phyloP scores from a whole-genome alignment of 345 rosid genomes.

The Raphanus sativus region DNA sequence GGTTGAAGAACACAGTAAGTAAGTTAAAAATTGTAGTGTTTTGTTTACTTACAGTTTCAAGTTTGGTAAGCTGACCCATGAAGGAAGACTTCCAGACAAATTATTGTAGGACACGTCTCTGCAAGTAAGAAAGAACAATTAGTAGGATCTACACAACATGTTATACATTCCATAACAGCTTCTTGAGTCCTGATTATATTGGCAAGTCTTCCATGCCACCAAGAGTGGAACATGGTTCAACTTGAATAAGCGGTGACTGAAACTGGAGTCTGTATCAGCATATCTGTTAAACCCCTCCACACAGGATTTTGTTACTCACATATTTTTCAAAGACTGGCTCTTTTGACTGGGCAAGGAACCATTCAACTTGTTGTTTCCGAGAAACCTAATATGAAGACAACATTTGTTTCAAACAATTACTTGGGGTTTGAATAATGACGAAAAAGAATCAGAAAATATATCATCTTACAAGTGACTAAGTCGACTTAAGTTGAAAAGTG shows the following conservation, averaged over 20 bases:
- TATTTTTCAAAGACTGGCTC: slow-evolving; percentile 44
- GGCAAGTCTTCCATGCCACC: slow-evolving; percentile 15
- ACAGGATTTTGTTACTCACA: slow-evolving; percentile 49
- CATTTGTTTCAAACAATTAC: background rate
- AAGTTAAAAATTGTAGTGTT: background rate
- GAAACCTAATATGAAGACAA: slow-evolving; percentile 50
- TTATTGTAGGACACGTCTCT: slow-evolving; percentile 83
- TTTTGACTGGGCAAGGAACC: slow-evolving; percentile 59
- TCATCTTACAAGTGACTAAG: slow-evolving; percentile 54
- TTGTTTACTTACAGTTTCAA: slow-evolving; percentile 52
- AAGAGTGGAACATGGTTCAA: background rate
- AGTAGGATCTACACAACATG: background rate
- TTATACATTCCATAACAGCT: background rate
- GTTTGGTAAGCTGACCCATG: slow-evolving; percentile 52
- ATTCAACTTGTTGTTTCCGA: slow-evolving; percentile 43
- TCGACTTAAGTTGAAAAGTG: slow-evolving; percentile 33
- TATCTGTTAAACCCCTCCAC: background rate
- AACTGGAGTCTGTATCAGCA: background rate
- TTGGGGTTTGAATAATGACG: background rate
- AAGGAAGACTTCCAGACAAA: slow-evolving; percentile 64
- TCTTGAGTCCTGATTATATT: background rate
- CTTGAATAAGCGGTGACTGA: background rate
- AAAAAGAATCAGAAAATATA: slow-evolving; percentile 11
- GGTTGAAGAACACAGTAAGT: background rate
- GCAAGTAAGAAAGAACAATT: slow-evolving; percentile 11